Percentiles rank a stretch among this genome's conserved stretches.
These are phyloP conservation scores for Coffea canephora DNA, from an alignment of 257 asterid genomes.

Conservation along the genomic window DNA sequence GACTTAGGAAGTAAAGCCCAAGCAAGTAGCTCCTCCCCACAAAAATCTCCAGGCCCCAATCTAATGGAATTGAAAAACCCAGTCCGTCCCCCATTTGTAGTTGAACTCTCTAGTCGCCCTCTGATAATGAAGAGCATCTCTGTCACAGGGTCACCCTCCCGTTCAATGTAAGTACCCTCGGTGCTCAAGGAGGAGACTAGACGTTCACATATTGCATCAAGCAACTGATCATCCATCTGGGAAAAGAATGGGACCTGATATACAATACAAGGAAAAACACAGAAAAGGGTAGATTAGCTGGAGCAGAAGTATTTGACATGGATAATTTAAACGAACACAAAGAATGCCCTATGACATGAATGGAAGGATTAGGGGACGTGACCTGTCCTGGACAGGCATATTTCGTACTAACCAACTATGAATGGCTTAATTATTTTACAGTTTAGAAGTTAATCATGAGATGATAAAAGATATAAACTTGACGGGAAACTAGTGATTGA, in stretches of 20 bases:
- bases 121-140: conserved; percentile 94
- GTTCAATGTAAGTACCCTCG: conserved; percentile 73
- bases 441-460: background rate
- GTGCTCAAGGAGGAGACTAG: conserved; percentile 80
- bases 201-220: conserved; percentile 90
- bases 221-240: conserved; percentile 92
- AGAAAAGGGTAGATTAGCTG: conserved; percentile 8
- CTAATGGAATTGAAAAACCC: conserved; percentile 82
- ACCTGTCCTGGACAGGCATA: background rate
- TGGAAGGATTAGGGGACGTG: background rate
- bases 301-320: background rate
- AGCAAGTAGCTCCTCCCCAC: conserved; percentile 92
- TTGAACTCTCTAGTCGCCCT: conserved; percentile 85
- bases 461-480: background rate
- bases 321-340: background rate
- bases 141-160: conserved; percentile 93
- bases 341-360: background rate
- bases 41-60: conserved; percentile 84
- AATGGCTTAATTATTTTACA: background rate
- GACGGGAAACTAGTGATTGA: background rate
- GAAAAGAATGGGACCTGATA: conserved; percentile 86
- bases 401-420: background rate
- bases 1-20: conserved; percentile 96
- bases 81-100: conserved; percentile 87
- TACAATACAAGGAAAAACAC: background rate